Conservation (phyloP, 148 eudicot genomes). For the Vaccinium corymbosum region DNA sequence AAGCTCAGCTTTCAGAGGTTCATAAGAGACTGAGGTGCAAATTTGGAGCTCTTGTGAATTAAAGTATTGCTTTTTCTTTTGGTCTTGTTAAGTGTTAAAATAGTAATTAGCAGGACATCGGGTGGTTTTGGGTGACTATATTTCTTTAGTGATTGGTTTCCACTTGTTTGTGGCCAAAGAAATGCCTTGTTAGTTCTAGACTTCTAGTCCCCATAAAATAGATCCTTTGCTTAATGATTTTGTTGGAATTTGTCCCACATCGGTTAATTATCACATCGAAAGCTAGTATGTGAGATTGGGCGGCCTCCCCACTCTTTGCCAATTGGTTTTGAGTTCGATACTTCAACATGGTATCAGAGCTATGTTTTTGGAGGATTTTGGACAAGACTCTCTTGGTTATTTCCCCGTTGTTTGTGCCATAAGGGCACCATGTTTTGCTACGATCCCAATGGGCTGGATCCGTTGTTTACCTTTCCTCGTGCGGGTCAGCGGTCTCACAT, state of each 20-base stretch:
- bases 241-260: not conserved
- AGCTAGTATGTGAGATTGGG: too few relatives aligned
- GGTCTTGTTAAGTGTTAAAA: not conserved
- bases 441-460: too few relatives aligned
- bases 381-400: too few relatives aligned
- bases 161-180: not conserved
- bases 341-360: too few relatives aligned
- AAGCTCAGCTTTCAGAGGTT: constrained; percentile 40
- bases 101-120: not conserved
- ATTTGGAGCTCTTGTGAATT: constrained; percentile 3
- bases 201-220: not conserved
- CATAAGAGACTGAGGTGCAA: constrained; percentile 43
- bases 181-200: not conserved
- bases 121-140: not conserved
- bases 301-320: too few relatives aligned
- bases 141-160: not conserved
- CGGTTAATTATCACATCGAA: too few relatives aligned
- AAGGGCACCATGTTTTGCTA: too few relatives aligned
- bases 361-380: too few relatives aligned
- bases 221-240: not conserved
- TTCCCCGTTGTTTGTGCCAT: too few relatives aligned
- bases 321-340: too few relatives aligned
- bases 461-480: too few relatives aligned
- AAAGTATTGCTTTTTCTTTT: not conserved
- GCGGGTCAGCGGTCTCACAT: too few relatives aligned